A percentile compares a stretch with the other conserved stretches of the same genome.
Conservation (phyloP, 2,329 filamentous ascomycete genomes). For the Penicillium sp. region DNA sequence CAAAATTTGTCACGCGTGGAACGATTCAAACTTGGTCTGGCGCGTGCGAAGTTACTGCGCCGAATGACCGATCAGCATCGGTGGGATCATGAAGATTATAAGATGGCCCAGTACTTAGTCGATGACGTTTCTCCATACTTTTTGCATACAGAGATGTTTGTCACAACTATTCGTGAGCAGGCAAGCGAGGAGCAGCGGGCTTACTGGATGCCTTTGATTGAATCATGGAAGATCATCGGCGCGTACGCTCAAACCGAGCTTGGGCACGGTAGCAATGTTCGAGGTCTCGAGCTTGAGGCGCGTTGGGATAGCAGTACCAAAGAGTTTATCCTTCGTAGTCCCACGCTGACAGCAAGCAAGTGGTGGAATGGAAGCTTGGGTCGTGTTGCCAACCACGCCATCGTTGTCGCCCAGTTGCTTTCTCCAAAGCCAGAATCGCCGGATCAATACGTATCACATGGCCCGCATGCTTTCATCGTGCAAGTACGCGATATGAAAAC, state of each 20-base stretch:
- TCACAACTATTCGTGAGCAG: conserved; percentile 56
- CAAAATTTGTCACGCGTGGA: conserved; percentile 57
- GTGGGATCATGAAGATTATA: conserved; percentile 56
- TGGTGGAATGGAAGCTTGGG: conserved; percentile 61
- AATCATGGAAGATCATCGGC: conserved; percentile 55
- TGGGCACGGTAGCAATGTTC: conserved; percentile 58
- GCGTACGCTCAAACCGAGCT: conserved; percentile 58
- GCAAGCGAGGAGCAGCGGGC: conserved; percentile 52
- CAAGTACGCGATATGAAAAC: conserved; percentile 56
- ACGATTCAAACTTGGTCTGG: conserved; percentile 57
- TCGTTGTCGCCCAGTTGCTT: conserved; percentile 57
- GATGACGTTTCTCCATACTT: conserved; percentile 59
- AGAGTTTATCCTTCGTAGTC: conserved; percentile 57
- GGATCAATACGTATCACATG: conserved; percentile 48
- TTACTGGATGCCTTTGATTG: conserved; percentile 56
- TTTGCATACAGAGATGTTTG: conserved; percentile 57
- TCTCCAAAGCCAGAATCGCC: conserved; percentile 41
- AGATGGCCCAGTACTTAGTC: conserved; percentile 57
- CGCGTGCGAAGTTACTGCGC: conserved; percentile 55
- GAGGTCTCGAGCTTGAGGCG: conserved; percentile 54
- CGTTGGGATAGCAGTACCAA: conserved; percentile 51
- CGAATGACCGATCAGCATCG: conserved; percentile 50
- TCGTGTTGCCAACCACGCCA: conserved; percentile 59
- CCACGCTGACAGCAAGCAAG: conserved; percentile 57
- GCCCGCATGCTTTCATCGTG: conserved; percentile 57